A percentile compares a stretch with the other conserved stretches of the same genome.
phyloP scores from a whole-genome alignment of 495 filamentous ascomycete species.

The Physcia stellaris region DNA sequence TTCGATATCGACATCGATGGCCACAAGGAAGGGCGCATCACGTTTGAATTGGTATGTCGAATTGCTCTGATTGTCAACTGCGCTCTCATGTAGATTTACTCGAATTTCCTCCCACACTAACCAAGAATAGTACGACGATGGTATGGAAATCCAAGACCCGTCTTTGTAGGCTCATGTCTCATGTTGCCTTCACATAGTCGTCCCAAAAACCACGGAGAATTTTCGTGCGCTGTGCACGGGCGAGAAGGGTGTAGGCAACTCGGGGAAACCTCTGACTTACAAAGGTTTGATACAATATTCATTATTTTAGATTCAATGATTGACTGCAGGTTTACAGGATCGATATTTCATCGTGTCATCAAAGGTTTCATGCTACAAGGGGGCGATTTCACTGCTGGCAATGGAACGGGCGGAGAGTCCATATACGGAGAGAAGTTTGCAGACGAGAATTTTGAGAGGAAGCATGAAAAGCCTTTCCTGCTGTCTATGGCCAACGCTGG shows the following conservation, averaged over 20 bases:
- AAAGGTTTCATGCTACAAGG: constrained; percentile 99
- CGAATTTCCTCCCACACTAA: neutral
- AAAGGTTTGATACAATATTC: constrained; percentile 30
- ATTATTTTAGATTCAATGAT: neutral
- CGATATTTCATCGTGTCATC: constrained; percentile 91
- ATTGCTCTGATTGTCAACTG: neutral
- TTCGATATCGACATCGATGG: constrained; percentile 78
- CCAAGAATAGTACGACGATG: constrained; percentile 53
- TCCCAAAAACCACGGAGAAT: constrained; percentile 88
- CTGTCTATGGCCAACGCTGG: constrained; percentile 97
- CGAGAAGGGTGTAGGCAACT: constrained; percentile 76
- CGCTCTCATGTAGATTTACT: neutral
- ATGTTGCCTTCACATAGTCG: constrained; percentile 35
- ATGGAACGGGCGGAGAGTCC: constrained; percentile 92
- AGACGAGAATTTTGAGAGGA: constrained; percentile 89
- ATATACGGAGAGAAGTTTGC: constrained; percentile 98
- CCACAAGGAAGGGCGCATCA: constrained; percentile 56
- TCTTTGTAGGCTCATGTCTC: neutral
- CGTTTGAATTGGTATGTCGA: constrained; percentile 59
- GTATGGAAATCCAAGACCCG: constrained; percentile 23
- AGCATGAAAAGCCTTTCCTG: constrained; percentile 90
- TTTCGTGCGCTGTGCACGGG: constrained; percentile 90
- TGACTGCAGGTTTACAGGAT: too few relatives aligned
- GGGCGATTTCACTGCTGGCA: constrained; percentile 92
- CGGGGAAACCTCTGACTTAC: constrained; percentile 70